Evolutionary conservation across 129 eudicot species (phyloP), one percentile per base, ranked within the genome.

Genomic region (Mikania micrantha): DNA sequence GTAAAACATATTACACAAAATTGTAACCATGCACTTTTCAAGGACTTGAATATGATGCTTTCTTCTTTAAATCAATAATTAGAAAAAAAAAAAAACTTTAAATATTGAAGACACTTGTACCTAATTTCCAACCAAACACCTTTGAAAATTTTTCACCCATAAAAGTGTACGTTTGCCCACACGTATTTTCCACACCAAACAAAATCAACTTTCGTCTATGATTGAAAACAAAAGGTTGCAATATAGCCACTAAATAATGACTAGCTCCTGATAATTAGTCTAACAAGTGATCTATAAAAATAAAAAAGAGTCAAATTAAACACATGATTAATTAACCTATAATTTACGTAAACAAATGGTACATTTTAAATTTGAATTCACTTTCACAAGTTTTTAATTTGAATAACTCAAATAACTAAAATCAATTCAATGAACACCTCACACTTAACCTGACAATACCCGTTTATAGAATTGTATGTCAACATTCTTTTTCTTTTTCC

Each of bases 121-220:
- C 82, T 78, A 78, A 67, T 50, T 70, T 78, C 77, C 74, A 38
- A 78, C 78, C 78, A 72, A 78, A 68, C 74, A 60, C 64, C 74
- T 78, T 64, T 50, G 47, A 9, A 6, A 12, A 27, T 3, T 25
- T 12, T 56, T 27, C 62, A 56, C 62, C 62, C 35, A 56, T 10
- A 52, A 35, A 72, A 58, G 16, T 61, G 32, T 67, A n/a, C n/a
- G n/a, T n/a, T 69, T 50, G 60, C 28, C 64, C 59, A 20, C 34
- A 9, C 66, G 17, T 52, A 61, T 34, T 56, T 54, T 78, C 78
- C 70, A 28, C 70, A 66, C 70, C 70, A 72, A 78, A 67, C 82
- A 78, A 70, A 70, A 67, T 47, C 78, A 39, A 39, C 81, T 63
- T 61, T 69, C 44, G 5, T 10, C 6, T 25, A 12, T 56, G 62